Evolutionary conservation across 2,329 filamentous ascomycete genomes (phyloP).

Genomic region (Akanthomyces lecanii): DNA sequence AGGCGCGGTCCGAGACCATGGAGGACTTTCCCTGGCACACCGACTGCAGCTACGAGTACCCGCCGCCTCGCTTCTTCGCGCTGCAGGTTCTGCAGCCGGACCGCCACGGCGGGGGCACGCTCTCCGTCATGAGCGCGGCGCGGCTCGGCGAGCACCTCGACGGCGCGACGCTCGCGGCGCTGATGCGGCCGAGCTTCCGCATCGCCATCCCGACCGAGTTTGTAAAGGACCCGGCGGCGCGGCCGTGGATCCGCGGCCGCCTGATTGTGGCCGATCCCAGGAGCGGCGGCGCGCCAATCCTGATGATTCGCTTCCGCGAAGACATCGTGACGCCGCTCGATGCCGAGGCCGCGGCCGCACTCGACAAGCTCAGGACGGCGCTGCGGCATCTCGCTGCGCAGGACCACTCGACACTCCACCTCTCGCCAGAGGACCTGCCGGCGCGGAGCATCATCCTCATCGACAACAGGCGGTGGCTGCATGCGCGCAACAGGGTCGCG

Average conservation of each 20-base stretch:
- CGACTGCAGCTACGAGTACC: conserved; percentile 39
- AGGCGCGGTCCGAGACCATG: conserved; percentile 40
- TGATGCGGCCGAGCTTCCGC: conserved; percentile 28
- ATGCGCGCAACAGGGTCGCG: conserved; percentile 29
- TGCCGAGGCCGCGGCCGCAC: conserved; percentile 21
- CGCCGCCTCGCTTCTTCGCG: conserved; percentile 36
- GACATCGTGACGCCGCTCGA: conserved; percentile 31
- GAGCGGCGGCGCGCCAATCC: neutral
- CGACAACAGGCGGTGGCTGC: conserved; percentile 31
- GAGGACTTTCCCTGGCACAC: conserved; percentile 41
- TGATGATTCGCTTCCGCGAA: conserved; percentile 28
- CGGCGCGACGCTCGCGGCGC: conserved; percentile 18
- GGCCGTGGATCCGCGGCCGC: conserved; percentile 22
- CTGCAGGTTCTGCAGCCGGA: conserved; percentile 40
- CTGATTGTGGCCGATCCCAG: conserved; percentile 18
- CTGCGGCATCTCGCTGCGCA: conserved; percentile 20
- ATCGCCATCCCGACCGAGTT: conserved; percentile 34
- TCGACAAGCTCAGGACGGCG: conserved; percentile 24
- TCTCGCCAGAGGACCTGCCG: conserved; percentile 26
- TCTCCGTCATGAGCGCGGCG: conserved; percentile 35
- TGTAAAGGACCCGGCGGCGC: conserved; percentile 25
- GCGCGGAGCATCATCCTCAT: conserved; percentile 29
- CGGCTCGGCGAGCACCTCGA: conserved; percentile 27
- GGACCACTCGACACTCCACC: conserved; percentile 21
- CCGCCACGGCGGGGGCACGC: conserved; percentile 35